These are phyloP conservation scores for Osmozyma mogii DNA, from an alignment of 805 yeast species.

Conservation along the genomic window DNA sequence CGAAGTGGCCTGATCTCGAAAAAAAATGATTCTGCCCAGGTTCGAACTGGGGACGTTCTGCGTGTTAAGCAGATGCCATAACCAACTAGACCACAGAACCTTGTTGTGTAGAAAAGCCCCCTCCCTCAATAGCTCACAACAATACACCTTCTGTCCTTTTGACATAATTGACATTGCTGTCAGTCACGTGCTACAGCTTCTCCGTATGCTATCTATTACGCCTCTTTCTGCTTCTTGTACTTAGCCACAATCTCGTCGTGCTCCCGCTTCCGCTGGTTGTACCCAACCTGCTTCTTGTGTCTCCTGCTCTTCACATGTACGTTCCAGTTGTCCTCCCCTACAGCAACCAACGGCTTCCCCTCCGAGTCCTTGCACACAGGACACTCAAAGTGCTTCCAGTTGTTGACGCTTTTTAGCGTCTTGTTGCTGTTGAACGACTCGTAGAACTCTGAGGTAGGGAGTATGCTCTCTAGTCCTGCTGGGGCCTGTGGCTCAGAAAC, in stretches of 20 bases:
- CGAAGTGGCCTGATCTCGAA: too few species aligned
- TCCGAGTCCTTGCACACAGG: slow-evolving; percentile 51
- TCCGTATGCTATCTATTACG: not conserved
- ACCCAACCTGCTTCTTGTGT: slow-evolving; percentile 48
- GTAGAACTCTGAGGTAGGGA: slow-evolving; percentile 19
- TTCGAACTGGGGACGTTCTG: slow-evolving; percentile 21
- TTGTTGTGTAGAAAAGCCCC: too few species aligned
- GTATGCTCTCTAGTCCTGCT: slow-evolving; percentile 13
- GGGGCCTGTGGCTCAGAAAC: slow-evolving; percentile 24
- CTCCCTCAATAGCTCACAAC: too few species aligned
- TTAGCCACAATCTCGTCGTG: slow-evolving; percentile 37
- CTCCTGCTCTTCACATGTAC: slow-evolving; percentile 61
- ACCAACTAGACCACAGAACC: slow-evolving; percentile 20
- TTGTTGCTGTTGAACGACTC: slow-evolving; percentile 29
- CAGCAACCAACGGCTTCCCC: slow-evolving; percentile 50
- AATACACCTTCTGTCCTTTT: too few species aligned
- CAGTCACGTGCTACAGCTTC: too few species aligned
- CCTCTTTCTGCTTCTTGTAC: slow-evolving; percentile 11
- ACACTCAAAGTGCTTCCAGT: slow-evolving; percentile 69
- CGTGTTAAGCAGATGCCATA: slow-evolving; percentile 20
- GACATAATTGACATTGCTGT: too few species aligned
- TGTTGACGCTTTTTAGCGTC: slow-evolving; percentile 20
- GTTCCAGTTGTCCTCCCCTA: slow-evolving; percentile 68
- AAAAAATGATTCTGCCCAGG: slow-evolving; percentile 20
- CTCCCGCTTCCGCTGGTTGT: slow-evolving; percentile 43